These are phyloP conservation scores for Gossypium anomalum DNA, from an alignment of 345 rosid species.

Conservation along the genomic window DNA sequence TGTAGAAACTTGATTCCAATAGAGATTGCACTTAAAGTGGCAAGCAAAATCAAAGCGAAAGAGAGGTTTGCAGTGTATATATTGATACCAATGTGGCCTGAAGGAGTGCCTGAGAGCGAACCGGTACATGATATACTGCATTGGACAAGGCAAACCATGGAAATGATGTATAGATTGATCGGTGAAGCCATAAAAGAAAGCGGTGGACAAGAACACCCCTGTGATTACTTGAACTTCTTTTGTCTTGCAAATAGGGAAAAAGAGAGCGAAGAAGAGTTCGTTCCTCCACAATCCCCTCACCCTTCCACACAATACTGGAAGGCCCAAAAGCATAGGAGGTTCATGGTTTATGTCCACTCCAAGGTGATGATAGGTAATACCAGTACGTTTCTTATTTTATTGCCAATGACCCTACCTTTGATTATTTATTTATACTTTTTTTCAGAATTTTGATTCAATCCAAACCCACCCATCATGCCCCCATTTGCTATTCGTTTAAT, in stretches of 20 bases:
- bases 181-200: slow-evolving; percentile 62
- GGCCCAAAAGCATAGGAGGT: slow-evolving; percentile 72
- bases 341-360: slow-evolving; percentile 93
- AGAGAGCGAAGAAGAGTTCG: slow-evolving; percentile 45
- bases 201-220: slow-evolving; percentile 51
- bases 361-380: slow-evolving; percentile 85
- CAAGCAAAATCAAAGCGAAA: slow-evolving; percentile 46
- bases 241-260: slow-evolving; percentile 88
- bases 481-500: too few species aligned
- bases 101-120: slow-evolving; percentile 76
- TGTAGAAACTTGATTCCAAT: slow-evolving; percentile 78
- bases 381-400: background rate
- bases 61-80: slow-evolving; percentile 78
- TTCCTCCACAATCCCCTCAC: slow-evolving; percentile 51
- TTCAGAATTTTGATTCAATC: too few species aligned
- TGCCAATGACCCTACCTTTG: background rate
- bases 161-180: slow-evolving; percentile 72
- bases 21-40: slow-evolving; percentile 74
- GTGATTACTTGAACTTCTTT: slow-evolving; percentile 78
- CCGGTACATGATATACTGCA: slow-evolving; percentile 80
- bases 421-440: too few species aligned
- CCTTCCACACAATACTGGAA: slow-evolving; percentile 67
- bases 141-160: slow-evolving; percentile 84
- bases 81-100: slow-evolving; percentile 97
- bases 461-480: too few species aligned